Base-by-base conservation (phyloP, 352 stramenopile genomes). In the Globisporangium uncinulatum region DNA sequence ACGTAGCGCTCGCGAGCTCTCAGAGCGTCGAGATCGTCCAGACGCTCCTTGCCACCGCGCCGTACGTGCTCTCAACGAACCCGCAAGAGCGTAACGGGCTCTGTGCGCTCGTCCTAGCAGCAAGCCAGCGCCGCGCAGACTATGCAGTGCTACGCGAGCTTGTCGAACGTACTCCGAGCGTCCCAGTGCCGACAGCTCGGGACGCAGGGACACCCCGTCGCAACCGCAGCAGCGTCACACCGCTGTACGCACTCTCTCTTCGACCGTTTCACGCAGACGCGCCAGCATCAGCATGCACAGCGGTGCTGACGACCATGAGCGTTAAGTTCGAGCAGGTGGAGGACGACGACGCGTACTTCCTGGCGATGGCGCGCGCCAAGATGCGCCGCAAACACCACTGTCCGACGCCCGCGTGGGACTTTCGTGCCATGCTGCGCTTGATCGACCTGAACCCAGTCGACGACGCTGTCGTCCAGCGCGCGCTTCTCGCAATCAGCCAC, bases 401-500 rank as follows among this genome's bases (percentile, higher is more conserved):
- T 39, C 82, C 82, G 9, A 86, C 57, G 3, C 21, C 62, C 2
- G 39, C 71, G 7, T 89, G 77, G 79, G 57, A 66, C 0, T 79
- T 85, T 43, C 20, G 36, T 9, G 66, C 73, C 51, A 89, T 92
- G 7, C 56, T 89, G 1, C 44, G 62, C 4, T 45, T 88, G 9
- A 70, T 92, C 52, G 79, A 86, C 41, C 59, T 57, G 11, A 88
- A 89, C 44, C 79, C 82, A 11, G 37, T 79, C 6, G 71, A 92
- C 44, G 77, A 87, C 41, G 77, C 76, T 0, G 59, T 89, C 13
- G 66, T 84, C 19, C 74, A 83, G 51, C 76, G 82, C 8, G 56
- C 73, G n/a, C 54, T 89, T 0, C 59, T 86, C 7, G 79, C 76
- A 11, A 73, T 79, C 17, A 87, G 88, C 54, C 59, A 74, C 44